Conservation (phyloP, 805 yeast species). For the Sugiyamaella boreocaroliniensis region DNA sequence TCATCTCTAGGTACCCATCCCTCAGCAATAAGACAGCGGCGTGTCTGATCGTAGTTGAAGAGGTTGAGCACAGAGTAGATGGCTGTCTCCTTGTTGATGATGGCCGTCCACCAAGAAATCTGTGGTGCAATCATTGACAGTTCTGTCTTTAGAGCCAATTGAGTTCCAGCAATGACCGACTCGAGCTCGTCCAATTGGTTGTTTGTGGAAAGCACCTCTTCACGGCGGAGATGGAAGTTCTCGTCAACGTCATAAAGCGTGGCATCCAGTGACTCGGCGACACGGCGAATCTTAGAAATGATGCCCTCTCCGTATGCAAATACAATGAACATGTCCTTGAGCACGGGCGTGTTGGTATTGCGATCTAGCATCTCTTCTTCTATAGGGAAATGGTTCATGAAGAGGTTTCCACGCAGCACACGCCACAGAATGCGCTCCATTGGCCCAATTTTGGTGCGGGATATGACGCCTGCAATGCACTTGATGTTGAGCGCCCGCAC, state of each 20-base stretch:
- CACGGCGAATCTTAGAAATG: slow-evolving; percentile 62
- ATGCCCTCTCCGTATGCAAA: slow-evolving; percentile 84
- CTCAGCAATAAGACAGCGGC: slow-evolving; percentile 86
- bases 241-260: slow-evolving; percentile 58
- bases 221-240: slow-evolving; percentile 35
- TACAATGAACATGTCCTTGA: slow-evolving; percentile 77
- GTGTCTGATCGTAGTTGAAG: slow-evolving; percentile 71
- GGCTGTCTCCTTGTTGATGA: slow-evolving; percentile 71
- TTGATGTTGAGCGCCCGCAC: slow-evolving; percentile 31
- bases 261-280: slow-evolving; percentile 86
- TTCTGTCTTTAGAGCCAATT: slow-evolving; percentile 65
- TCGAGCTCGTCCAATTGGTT: slow-evolving; percentile 47
- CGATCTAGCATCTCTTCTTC: slow-evolving; percentile 58
- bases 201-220: slow-evolving; percentile 36
- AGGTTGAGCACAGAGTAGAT: slow-evolving; percentile 70
- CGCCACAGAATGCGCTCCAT: slow-evolving; percentile 88
- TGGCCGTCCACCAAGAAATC: slow-evolving; percentile 64
- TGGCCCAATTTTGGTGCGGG: slow-evolving; percentile 58
- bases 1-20: slow-evolving; percentile 92
- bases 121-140: slow-evolving; percentile 69
- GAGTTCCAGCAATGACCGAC: slow-evolving; percentile 56
- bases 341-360: slow-evolving; percentile 46
- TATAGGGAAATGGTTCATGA: slow-evolving; percentile 66
- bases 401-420: slow-evolving; percentile 84
- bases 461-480: slow-evolving; percentile 75